phyloP scores from a whole-genome alignment of 129 eudicot genomes.

The Centella asiatica region DNA sequence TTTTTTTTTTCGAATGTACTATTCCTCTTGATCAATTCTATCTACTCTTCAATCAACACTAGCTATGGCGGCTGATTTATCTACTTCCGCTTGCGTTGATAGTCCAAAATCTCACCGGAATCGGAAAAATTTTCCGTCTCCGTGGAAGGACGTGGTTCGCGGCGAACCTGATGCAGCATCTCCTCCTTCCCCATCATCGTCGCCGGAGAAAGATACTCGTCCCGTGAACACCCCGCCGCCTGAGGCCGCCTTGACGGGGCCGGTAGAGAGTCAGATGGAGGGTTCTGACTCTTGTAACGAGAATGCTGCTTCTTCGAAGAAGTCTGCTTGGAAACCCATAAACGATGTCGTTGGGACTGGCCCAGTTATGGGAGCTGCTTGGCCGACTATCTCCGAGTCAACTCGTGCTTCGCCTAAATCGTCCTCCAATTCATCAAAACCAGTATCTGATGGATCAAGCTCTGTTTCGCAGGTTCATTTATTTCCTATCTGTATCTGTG shows the following conservation, averaged over 20 bases:
- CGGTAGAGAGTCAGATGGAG: neutral
- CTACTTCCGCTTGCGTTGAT: neutral
- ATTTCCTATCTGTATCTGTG: neutral
- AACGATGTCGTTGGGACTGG: slow-evolving; percentile 28
- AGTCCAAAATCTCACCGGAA: neutral
- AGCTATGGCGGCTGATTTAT: slow-evolving; percentile 6
- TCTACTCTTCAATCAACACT: neutral
- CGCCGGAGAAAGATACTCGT: neutral
- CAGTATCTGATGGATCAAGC: slow-evolving; percentile 20
- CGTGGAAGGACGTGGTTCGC: slow-evolving; percentile 22
- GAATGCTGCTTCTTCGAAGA: slow-evolving; percentile 26
- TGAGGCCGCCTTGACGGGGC: neutral
- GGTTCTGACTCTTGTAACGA: slow-evolving; percentile 2
- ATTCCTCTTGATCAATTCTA: neutral
- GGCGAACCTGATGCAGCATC: neutral
- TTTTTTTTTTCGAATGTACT: neutral
- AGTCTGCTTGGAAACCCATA: slow-evolving; percentile 32
- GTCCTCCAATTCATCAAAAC: slow-evolving; percentile 8
- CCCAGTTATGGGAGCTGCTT: slow-evolving; percentile 38
- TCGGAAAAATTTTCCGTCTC: slow-evolving; percentile 5
- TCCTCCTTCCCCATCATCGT: neutral
- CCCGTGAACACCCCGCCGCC: slow-evolving; percentile 5
- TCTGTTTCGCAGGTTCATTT: slow-evolving; percentile 31
- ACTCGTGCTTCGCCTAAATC: slow-evolving; percentile 26
- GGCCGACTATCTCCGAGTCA: slow-evolving; percentile 45